Evolutionary conservation across 768 basidiomycete genomes (phyloP).

Genomic region (Leccinellum rugosiceps): DNA sequence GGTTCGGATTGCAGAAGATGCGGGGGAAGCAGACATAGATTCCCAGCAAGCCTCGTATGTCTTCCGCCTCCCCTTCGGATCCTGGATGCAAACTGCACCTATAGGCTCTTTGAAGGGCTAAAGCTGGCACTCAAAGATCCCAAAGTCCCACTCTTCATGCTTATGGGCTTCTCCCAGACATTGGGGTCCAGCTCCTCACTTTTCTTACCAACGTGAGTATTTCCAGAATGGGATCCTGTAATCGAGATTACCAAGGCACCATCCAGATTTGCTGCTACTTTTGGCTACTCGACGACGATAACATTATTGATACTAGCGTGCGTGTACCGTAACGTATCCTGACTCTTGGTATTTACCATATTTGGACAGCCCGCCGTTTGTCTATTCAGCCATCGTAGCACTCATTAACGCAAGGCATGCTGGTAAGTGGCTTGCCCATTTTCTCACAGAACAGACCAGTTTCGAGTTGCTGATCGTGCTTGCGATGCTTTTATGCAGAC

Average conservation of each 20-base stretch:
- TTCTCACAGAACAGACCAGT: not conserved
- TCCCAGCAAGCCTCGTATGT: slow-evolving; percentile 53
- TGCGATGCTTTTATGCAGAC: slow-evolving; percentile 36
- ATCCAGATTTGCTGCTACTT: slow-evolving; percentile 51
- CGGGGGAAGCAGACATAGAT: slow-evolving; percentile 64
- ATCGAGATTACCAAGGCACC: not conserved
- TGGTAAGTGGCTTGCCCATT: slow-evolving; percentile 26
- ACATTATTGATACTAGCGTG: slow-evolving; percentile 63
- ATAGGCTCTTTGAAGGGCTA: slow-evolving; percentile 28
- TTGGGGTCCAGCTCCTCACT: slow-evolving; percentile 58
- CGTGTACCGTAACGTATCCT: slow-evolving; percentile 15
- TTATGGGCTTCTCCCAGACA: slow-evolving; percentile 53
- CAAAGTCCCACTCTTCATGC: slow-evolving; percentile 49
- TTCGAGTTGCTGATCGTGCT: not conserved
- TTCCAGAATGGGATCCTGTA: not conserved
- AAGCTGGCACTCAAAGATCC: slow-evolving; percentile 55
- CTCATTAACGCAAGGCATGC: slow-evolving; percentile 55
- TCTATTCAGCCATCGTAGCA: slow-evolving; percentile 48
- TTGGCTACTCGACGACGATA: slow-evolving; percentile 59
- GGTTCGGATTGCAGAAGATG: slow-evolving; percentile 63
- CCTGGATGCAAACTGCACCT: not conserved
- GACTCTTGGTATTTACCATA: not conserved
- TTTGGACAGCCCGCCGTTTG: slow-evolving; percentile 55
- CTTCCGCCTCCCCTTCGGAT: not conserved
- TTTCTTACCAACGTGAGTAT: slow-evolving; percentile 51